Evolutionary conservation across 345 rosid genomes (phyloP).

Genomic region (Citrus sp.): DNA sequence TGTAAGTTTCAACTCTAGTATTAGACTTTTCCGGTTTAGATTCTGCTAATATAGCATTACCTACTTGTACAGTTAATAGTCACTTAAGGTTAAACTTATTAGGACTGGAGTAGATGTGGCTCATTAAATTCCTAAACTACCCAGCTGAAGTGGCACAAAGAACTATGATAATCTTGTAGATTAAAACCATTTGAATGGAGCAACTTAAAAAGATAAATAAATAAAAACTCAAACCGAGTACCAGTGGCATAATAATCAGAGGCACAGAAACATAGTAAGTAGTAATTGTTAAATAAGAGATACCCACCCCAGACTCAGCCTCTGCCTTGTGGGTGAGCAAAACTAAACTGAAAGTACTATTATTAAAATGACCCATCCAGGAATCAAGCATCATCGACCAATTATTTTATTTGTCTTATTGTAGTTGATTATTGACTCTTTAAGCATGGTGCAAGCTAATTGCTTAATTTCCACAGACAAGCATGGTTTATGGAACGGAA

Average conservation of each 20-base stretch:
- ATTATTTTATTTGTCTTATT: not conserved
- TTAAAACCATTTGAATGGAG: not conserved
- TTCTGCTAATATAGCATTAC: not conserved
- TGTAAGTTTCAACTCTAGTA: not conserved
- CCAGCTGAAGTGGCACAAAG: not conserved
- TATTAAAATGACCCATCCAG: not conserved
- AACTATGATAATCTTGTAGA: not conserved
- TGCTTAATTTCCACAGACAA: slow-evolving; percentile 1
- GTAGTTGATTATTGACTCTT: not conserved
- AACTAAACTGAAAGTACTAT: not conserved
- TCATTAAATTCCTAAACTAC: not conserved
- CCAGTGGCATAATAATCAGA: not conserved
- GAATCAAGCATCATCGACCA: not conserved
- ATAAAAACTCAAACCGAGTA: not conserved
- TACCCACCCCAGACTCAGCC: too few species aligned
- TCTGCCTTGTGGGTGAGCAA: too few species aligned
- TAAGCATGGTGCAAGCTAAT: not conserved
- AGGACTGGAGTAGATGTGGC: not conserved
- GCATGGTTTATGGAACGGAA: not conserved
- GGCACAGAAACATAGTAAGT: not conserved
- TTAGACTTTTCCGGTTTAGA: not conserved
- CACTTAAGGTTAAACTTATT: not conserved
- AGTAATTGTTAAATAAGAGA: too few species aligned
- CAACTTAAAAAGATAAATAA: too few species aligned
- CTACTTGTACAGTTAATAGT: not conserved